Percentiles rank a stretch among this genome's conserved stretches.
phyloP scores from a whole-genome alignment of 2,329 filamentous ascomycete genomes.

The Ophiocordyceps sinensis region DNA sequence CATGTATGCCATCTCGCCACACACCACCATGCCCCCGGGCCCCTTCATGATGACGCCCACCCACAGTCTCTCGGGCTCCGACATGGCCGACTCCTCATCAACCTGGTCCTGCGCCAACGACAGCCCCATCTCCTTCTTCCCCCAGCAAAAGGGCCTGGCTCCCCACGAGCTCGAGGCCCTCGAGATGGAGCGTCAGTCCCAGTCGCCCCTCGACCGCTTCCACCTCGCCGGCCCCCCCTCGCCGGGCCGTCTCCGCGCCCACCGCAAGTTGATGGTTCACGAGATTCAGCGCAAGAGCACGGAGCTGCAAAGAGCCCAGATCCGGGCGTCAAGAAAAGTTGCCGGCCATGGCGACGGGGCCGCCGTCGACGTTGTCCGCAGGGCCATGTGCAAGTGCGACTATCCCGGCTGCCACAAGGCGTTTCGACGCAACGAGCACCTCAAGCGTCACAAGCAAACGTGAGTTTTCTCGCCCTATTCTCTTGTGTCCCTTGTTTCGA shows the following conservation, averaged over 20 bases:
- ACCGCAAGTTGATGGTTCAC: conserved; percentile 25
- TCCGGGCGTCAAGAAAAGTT: conserved; percentile 16
- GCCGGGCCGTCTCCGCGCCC: conserved; percentile 18
- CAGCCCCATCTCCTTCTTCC: conserved; percentile 25
- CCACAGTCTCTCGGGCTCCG: conserved; percentile 23
- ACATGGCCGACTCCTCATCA: conserved; percentile 20
- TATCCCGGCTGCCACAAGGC: conserved; percentile 31
- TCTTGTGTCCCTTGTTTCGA: too few relatives aligned
- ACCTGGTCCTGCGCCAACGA: conserved; percentile 25
- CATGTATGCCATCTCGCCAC: conserved; percentile 20
- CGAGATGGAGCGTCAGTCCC: conserved; percentile 21
- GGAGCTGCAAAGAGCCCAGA: conserved; percentile 28
- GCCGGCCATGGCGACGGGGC: conserved; percentile 13
- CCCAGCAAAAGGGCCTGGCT: conserved; percentile 11
- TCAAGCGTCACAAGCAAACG: conserved; percentile 40
- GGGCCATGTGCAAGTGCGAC: conserved; percentile 29
- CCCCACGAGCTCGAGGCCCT: conserved; percentile 17
- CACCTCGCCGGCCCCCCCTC: conserved; percentile 18
- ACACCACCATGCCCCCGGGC: conserved; percentile 15
- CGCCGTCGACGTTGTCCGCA: conserved; percentile 20
- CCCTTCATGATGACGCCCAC: conserved; percentile 26
- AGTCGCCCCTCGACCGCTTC: conserved; percentile 17
- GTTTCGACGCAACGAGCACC: conserved; percentile 38
- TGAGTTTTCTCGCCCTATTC: conserved; percentile 25
- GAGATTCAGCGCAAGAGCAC: conserved; percentile 28